phyloP scores from a whole-genome alignment of 768 basidiomycete species.

The Auricularia heimuer region DNA sequence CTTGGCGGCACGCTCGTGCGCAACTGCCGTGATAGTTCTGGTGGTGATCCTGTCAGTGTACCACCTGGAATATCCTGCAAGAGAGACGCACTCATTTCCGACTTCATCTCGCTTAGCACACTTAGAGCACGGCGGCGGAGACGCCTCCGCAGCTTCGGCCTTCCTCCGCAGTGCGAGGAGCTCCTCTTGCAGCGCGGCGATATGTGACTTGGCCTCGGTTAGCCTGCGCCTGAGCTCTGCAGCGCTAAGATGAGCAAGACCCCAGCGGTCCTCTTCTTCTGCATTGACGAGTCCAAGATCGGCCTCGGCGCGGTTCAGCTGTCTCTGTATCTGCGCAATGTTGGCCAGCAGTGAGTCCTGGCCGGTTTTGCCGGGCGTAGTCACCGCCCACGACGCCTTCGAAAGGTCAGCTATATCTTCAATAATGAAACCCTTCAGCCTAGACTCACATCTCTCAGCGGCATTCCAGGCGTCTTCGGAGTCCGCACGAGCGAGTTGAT shows the following conservation, averaged over 20 bases:
- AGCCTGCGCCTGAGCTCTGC: constrained; percentile 41
- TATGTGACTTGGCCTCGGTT: constrained; percentile 56
- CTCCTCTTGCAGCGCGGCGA: constrained; percentile 55
- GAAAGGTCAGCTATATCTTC: constrained; percentile 10
- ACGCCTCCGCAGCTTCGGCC: constrained; percentile 29
- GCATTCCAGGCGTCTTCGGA: constrained; percentile 71
- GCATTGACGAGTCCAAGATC: constrained; percentile 81
- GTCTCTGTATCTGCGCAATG: constrained; percentile 60
- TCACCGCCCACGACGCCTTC: constrained; percentile 68
- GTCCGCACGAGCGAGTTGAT: constrained; percentile 30
- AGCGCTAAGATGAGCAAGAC: constrained; percentile 48
- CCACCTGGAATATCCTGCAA: no score
- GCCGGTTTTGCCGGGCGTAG: constrained; percentile 44
- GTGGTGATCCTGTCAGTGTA: no score
- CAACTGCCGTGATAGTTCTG: background rate
- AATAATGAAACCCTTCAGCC: background rate
- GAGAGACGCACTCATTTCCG: no score
- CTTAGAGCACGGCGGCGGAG: background rate
- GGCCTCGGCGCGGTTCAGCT: constrained; percentile 72
- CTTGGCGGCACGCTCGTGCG: background rate
- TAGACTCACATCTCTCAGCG: constrained; percentile 59
- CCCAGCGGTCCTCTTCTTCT: constrained; percentile 61
- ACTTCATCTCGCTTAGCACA: background rate
- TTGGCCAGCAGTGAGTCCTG: constrained; percentile 46
- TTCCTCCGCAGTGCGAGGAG: constrained; percentile 57